phyloP scores from a whole-genome alignment of 2,329 filamentous ascomycete genomes.

The Diaporthe batatas region DNA sequence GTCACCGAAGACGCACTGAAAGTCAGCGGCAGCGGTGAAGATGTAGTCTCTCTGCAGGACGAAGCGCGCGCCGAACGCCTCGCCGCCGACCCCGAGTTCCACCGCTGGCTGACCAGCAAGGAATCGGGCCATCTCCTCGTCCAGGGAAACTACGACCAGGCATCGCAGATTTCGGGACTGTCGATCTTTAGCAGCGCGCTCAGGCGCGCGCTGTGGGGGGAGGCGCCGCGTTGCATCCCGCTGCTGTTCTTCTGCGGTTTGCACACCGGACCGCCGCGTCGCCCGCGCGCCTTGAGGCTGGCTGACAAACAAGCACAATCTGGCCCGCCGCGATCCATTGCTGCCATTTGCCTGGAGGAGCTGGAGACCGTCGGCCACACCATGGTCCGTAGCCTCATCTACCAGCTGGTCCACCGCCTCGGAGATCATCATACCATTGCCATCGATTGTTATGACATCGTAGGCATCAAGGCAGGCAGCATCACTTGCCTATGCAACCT shows the following conservation, averaged over 20 bases:
- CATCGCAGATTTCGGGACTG: not conserved
- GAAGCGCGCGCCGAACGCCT: conserved; percentile 8
- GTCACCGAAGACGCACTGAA: too few species aligned
- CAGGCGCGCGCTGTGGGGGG: not conserved
- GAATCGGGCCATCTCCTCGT: conserved; percentile 1
- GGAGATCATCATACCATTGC: not conserved
- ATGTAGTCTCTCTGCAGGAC: not conserved
- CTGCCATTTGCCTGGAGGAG: too few species aligned
- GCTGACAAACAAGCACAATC: too few species aligned
- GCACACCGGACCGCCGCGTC: not conserved
- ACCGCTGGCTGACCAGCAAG: not conserved
- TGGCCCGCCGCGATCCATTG: too few species aligned
- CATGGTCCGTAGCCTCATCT: not conserved
- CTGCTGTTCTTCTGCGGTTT: conserved; percentile 27
- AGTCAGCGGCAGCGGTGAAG: too few species aligned
- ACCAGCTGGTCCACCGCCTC: not conserved
- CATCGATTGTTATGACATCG: not conserved
- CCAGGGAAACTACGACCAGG: not conserved
- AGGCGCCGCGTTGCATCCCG: not conserved
- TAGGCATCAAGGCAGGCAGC: not conserved
- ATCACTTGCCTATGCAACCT: not conserved
- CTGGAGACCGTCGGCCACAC: not conserved
- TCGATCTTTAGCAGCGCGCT: conserved; percentile 22
- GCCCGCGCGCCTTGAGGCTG: too few species aligned
- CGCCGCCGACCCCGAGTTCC: not conserved